Conservation (phyloP, 177 flowering plant species). For the Vitis hybrid region DNA sequence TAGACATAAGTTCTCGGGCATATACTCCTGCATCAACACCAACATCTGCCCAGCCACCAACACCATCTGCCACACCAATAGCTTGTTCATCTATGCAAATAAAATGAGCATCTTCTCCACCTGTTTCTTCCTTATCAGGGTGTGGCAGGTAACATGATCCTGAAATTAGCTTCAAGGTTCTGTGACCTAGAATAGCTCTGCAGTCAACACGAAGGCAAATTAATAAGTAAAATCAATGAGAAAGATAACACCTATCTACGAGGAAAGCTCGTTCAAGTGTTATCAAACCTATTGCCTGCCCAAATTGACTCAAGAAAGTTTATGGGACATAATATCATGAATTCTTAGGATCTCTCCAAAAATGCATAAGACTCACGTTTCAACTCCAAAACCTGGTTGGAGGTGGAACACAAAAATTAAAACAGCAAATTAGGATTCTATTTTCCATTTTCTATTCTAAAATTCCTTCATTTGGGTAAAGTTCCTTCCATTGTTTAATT, state of each 20-base stretch:
- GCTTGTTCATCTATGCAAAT: constrained; percentile 42
- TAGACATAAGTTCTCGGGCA: constrained; percentile 49
- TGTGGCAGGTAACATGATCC: constrained; percentile 52
- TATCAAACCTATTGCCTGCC: no score
- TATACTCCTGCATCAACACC: constrained; percentile 48
- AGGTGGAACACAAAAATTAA: neutral
- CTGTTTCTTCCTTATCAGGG: constrained; percentile 49
- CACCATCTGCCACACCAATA: constrained; percentile 64
- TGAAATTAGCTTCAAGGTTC: constrained; percentile 38
- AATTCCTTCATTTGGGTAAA: no score
- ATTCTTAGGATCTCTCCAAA: neutral
- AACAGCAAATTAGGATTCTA: neutral
- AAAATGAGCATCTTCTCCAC: constrained; percentile 62
- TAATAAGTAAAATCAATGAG: neutral
- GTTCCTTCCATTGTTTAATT: no score
- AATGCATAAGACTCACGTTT: neutral
- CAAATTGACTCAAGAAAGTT: neutral
- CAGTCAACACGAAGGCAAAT: neutral
- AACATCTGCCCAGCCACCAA: constrained; percentile 60
- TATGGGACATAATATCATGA: neutral
- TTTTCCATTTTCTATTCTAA: neutral
- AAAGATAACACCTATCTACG: neutral
- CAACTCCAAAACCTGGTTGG: neutral
- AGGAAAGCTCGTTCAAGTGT: neutral
- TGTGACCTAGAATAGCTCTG: constrained; percentile 22